A percentile compares a stretch with the other conserved stretches of the same genome.
Conservation (phyloP, 106 monocot species). For the Hemerocallis citrina region DNA sequence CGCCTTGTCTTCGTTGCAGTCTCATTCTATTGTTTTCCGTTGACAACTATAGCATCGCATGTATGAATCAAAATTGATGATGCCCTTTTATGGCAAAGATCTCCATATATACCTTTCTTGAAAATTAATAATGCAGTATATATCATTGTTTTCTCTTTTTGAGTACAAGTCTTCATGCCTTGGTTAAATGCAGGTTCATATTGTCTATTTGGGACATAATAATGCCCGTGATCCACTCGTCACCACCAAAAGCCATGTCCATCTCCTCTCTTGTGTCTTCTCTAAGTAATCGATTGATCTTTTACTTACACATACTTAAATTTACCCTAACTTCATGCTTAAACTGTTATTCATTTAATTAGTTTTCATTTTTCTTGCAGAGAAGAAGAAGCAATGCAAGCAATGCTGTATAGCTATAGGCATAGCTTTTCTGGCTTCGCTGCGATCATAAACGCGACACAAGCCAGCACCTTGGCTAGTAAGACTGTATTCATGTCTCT, state of each 20-base stretch:
- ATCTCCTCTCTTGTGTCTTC: conserved; percentile 63
- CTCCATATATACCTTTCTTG: background rate
- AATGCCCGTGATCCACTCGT: conserved; percentile 34
- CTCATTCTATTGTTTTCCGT: conserved; percentile 13
- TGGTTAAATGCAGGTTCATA: conserved; percentile 80
- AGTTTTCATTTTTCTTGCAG: conserved; percentile 7
- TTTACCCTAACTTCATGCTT: background rate
- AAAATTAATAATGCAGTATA: conserved; percentile 3
- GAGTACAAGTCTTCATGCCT: too few relatives aligned
- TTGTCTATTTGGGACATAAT: conserved; percentile 67
- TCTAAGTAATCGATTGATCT: conserved; percentile 32
- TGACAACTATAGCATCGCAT: conserved; percentile 13
- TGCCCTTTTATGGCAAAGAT: background rate
- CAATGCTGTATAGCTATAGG: conserved; percentile 72
- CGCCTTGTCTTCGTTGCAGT: conserved; percentile 17
- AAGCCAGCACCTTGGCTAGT: conserved; percentile 53
- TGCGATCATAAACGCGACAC: conserved; percentile 57
- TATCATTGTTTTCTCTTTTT: too few relatives aligned
- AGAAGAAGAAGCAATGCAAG: conserved; percentile 48
- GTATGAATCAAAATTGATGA: conserved; percentile 9
- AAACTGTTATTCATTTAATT: background rate
- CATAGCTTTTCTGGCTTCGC: conserved; percentile 84
- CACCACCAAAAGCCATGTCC: conserved; percentile 42
- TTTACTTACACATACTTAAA: too few relatives aligned
- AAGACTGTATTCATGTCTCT: conserved; percentile 12